Evolutionary conservation across 352 stramenopile genomes (phyloP), one percentile per base, ranked within the genome.

Genomic region (Discostella stelligera): DNA sequence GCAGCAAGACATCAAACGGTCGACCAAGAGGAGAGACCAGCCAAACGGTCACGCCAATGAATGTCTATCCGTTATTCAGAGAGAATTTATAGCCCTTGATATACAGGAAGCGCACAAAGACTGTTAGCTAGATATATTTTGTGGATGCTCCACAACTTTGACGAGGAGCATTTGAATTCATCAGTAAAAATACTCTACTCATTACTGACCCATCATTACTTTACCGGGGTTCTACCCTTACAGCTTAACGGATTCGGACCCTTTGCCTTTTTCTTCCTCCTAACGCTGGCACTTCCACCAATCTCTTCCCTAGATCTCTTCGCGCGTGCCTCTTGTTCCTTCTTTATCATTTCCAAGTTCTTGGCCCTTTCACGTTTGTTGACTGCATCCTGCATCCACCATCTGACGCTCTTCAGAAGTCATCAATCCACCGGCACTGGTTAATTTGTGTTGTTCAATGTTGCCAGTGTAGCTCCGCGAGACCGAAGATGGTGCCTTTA

Each of bases 181-280:
- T n/a, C n/a, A n/a, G n/a, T n/a, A n/a, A n/a, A n/a, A n/a, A n/a
- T n/a, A n/a, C n/a, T n/a, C n/a, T n/a, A n/a, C n/a, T n/a, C n/a
- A n/a, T n/a, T n/a, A n/a, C n/a, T n/a, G n/a, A 11, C n/a, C n/a
- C 46, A 18, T 58, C n/a, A 16, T 20, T 59, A 39, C 46, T 75
- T 73, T 32, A 32, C 27, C 27, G n/a, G n/a, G n/a, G n/a, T n/a
- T 49, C 79, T 87, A 21, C 81, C 77, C 66, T 90, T 90, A 55
- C 86, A 92, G 68, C 84, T 90, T 9, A 92, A 63, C 64, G 86
- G 86, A 79, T 92, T 92, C 0, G 86, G 82, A 54, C 71, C 84
- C 50, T 87, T 90, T 13, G 84, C 82, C 56, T 84, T 90, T 39
- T 80, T 70, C 44, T 79, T 79, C 59, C 59, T 84, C 21, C 68